Conservation (phyloP, 2,329 filamentous ascomycete genomes). For the Calonectria pseudoturangicola region DNA sequence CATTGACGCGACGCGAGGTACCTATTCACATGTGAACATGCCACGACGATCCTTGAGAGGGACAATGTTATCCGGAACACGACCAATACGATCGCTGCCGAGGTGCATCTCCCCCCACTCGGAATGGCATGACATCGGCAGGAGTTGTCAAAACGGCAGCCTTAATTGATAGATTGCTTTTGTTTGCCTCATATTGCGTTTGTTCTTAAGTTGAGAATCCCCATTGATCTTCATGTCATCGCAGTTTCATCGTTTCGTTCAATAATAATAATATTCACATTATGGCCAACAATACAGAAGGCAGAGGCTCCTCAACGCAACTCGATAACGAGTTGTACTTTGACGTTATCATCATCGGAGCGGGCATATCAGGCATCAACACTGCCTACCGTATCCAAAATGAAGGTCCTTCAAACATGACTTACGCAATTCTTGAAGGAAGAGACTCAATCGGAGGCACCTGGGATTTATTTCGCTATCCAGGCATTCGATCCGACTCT, state of each 20-base stretch:
- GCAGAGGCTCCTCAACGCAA: too few relatives aligned
- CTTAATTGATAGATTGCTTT: background rate
- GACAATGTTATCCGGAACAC: background rate
- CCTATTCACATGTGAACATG: background rate
- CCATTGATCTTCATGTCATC: background rate
- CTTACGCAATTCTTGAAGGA: constrained; percentile 80
- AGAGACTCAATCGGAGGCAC: constrained; percentile 81
- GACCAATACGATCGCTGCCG: background rate
- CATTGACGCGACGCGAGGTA: background rate
- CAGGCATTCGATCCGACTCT: constrained; percentile 79
- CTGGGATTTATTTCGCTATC: constrained; percentile 86
- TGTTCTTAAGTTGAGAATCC: background rate
- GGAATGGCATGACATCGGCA: background rate
- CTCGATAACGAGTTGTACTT: background rate
- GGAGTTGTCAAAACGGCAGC: background rate
- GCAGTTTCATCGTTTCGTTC: background rate
- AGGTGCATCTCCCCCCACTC: background rate
- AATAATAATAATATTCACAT: constrained; percentile 50
- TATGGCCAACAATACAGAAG: constrained; percentile 67
- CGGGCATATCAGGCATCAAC: constrained; percentile 85
- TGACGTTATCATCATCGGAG: constrained; percentile 80
- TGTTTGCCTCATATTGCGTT: background rate
- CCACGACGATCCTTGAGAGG: background rate
- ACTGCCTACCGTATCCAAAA: constrained; percentile 80
- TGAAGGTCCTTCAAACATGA: constrained; percentile 60